Percentiles rank a stretch among this genome's conserved stretches.
Evolutionary conservation across 495 filamentous ascomycete species (phyloP).

Genomic region (Aspergillus baeticus): DNA sequence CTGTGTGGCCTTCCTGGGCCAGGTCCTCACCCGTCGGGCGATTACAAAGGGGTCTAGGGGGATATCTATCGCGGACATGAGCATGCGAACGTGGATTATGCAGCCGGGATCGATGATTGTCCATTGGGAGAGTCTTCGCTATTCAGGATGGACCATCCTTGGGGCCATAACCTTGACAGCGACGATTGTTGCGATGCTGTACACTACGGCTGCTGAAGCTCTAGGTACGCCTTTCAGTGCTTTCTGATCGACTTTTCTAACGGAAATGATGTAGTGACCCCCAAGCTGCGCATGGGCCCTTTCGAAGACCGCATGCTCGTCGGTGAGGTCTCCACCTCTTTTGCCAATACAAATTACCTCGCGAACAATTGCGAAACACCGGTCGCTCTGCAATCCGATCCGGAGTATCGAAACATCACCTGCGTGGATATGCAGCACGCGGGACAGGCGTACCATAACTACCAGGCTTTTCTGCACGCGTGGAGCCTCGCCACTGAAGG

Average conservation of each 20-base stretch:
- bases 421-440: slow-evolving; percentile 66
- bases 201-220: slow-evolving; percentile 71
- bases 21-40: slow-evolving; percentile 65
- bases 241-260: neutral
- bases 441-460: slow-evolving; percentile 58
- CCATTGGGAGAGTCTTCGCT: slow-evolving; percentile 59
- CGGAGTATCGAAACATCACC: slow-evolving; percentile 35
- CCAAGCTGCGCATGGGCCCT: slow-evolving; percentile 56
- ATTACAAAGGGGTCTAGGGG: slow-evolving; percentile 54
- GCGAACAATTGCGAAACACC: slow-evolving; percentile 57
- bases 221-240: slow-evolving; percentile 38
- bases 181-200: slow-evolving; percentile 63
- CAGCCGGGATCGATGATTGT: slow-evolving; percentile 67
- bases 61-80: slow-evolving; percentile 70
- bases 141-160: slow-evolving; percentile 58
- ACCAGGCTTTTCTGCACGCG: slow-evolving; percentile 39
- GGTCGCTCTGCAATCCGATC: slow-evolving; percentile 40
- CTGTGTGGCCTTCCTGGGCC: slow-evolving; percentile 70
- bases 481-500: slow-evolving; percentile 45
- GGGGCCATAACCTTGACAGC: slow-evolving; percentile 57
- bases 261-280: slow-evolving; percentile 55
- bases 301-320: slow-evolving; percentile 42
- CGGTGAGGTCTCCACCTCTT: slow-evolving; percentile 56
- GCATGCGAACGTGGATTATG: slow-evolving; percentile 60
- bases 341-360: slow-evolving; percentile 57